Evolutionary conservation across 805 yeast species (phyloP).

Genomic region (Candida mattraensis): DNA sequence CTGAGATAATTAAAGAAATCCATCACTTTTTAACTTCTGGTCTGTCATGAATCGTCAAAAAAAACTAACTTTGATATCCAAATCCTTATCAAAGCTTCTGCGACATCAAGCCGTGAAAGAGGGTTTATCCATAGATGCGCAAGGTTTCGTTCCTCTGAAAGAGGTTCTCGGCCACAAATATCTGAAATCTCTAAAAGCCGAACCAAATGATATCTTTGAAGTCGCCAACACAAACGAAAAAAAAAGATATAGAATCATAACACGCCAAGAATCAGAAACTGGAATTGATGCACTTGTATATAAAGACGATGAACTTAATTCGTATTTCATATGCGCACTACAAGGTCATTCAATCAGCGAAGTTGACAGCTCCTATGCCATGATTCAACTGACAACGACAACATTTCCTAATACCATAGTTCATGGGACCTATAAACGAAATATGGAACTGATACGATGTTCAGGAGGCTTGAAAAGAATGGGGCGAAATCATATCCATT

Average conservation of each 20-base stretch:
- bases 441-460: constrained; percentile 46
- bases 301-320: constrained; percentile 19
- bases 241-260: constrained; percentile 59
- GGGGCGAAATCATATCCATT: constrained; percentile 84
- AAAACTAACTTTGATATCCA: constrained; percentile 50
- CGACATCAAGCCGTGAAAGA: constrained; percentile 86
- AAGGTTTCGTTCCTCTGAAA: constrained; percentile 63
- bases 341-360: constrained; percentile 82
- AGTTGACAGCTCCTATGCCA: constrained; percentile 40
- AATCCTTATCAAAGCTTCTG: constrained; percentile 69
- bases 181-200: constrained; percentile 54
- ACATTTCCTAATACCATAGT: constrained; percentile 56
- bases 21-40: not conserved
- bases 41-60: constrained; percentile 2
- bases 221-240: constrained; percentile 70
- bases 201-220: constrained; percentile 54
- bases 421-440: constrained; percentile 73
- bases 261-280: constrained; percentile 19
- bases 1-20: not conserved
- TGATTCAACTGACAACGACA: constrained; percentile 17
- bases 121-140: constrained; percentile 55
- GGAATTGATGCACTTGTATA: constrained; percentile 5
- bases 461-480: constrained; percentile 62
- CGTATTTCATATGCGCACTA: constrained; percentile 68
- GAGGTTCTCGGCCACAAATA: constrained; percentile 57